Evolutionary conservation across 1,139 yeast species (phyloP).

Genomic region (Saccharomyces hybrid): DNA sequence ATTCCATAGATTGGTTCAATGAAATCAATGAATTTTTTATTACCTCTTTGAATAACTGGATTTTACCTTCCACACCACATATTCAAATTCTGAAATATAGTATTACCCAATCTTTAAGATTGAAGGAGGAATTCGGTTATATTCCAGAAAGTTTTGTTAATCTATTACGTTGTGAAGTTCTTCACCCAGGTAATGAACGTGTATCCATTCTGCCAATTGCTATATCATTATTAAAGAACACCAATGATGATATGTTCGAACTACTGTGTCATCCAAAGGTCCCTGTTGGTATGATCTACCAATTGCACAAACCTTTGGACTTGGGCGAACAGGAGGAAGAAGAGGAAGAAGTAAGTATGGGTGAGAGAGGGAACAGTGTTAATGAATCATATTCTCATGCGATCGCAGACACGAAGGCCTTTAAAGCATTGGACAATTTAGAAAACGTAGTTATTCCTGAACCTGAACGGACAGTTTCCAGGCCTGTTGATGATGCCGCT

Average conservation of each 20-base stretch:
- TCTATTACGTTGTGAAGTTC: slow-evolving; percentile 45
- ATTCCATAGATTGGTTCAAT: slow-evolving; percentile 36
- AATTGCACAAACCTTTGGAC: slow-evolving; percentile 25
- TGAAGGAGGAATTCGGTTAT: slow-evolving; percentile 20
- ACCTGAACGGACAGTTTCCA: neutral
- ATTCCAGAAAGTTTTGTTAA: slow-evolving; percentile 32
- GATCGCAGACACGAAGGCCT: neutral
- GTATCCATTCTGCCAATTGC: slow-evolving; percentile 68
- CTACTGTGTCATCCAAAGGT: slow-evolving; percentile 69
- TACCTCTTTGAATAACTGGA: slow-evolving; percentile 40
- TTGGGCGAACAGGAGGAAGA: slow-evolving; percentile 25
- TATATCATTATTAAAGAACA: slow-evolving; percentile 35
- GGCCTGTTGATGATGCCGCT: neutral
- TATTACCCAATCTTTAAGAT: slow-evolving; percentile 31
- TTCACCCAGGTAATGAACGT: slow-evolving; percentile 56
- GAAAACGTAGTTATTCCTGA: neutral
- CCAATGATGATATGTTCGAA: slow-evolving; percentile 40
- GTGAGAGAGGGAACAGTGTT: neutral
- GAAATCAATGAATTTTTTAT: slow-evolving; percentile 45
- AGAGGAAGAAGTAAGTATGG: slow-evolving; percentile 4
- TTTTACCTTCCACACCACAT: slow-evolving; percentile 55
- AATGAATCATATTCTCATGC: neutral
- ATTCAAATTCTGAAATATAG: slow-evolving; percentile 53
- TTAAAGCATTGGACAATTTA: neutral
- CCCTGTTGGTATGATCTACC: slow-evolving; percentile 50